Percentiles rank a stretch among this genome's conserved stretches.
These are phyloP conservation scores for Penicillium pancosmium DNA, from an alignment of 495 filamentous ascomycete genomes.

Conservation along the genomic window DNA sequence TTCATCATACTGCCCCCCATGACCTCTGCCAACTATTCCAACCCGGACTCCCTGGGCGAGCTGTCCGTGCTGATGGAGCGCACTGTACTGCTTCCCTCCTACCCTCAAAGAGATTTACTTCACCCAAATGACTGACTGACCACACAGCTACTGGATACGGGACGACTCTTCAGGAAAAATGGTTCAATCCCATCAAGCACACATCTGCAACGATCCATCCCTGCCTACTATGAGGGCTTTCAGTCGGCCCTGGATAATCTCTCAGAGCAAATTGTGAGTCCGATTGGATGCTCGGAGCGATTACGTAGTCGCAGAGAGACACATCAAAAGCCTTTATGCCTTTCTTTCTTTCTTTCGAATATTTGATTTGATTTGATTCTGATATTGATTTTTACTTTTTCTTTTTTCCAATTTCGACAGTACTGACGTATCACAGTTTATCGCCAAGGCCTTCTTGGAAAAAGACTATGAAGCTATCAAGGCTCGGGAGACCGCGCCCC, in stretches of 20 bases:
- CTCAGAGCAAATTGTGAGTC: constrained; percentile 55
- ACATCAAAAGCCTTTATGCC: not conserved
- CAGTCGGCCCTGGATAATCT: constrained; percentile 53
- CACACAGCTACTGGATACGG: constrained; percentile 51
- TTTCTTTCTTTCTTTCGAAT: not conserved
- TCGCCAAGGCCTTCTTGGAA: constrained; percentile 50
- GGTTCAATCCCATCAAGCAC: constrained; percentile 40
- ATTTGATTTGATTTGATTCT: not conserved
- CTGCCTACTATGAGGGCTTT: constrained; percentile 48
- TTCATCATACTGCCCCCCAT: not conserved
- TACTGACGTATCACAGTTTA: constrained; percentile 38
- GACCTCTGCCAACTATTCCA: constrained; percentile 29
- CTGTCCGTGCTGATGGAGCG: constrained; percentile 49
- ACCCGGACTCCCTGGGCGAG: constrained; percentile 46
- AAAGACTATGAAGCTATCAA: constrained; percentile 47
- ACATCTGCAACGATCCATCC: constrained; percentile 46
- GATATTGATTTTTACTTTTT: constrained; percentile 10
- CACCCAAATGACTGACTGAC: constrained; percentile 23
- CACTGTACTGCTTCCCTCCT: constrained; percentile 35
- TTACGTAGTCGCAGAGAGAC: not conserved
- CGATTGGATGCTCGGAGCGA: constrained; percentile 4
- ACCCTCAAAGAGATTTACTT: constrained; percentile 4
- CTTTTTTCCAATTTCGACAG: constrained; percentile 4
- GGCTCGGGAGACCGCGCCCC: constrained; percentile 36
- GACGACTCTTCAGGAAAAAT: constrained; percentile 46